A percentile compares a stretch with the other conserved stretches of the same genome.
Conservation (phyloP, 2,329 filamentous ascomycete genomes). For the Sclerotinia trifoliorum region DNA sequence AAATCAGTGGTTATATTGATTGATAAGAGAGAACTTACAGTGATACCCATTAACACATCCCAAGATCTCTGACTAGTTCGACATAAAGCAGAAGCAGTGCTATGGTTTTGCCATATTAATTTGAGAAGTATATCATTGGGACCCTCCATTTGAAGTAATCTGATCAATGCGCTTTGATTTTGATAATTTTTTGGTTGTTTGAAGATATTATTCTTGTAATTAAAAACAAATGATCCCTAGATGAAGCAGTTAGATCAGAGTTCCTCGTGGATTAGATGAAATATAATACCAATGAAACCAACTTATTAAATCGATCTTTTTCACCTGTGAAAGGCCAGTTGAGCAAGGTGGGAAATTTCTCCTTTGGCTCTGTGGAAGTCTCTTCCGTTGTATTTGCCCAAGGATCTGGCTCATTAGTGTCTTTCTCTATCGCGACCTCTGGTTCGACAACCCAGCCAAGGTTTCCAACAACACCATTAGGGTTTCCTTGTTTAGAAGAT, state of each 20-base stretch:
- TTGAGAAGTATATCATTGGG: conserved; percentile 7
- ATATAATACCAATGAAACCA: conserved; percentile 12
- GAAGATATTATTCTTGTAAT: conserved; percentile 4
- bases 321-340: conserved; percentile 10
- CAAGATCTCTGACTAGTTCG: conserved; percentile 6
- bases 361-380: background rate
- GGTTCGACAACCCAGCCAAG: background rate
- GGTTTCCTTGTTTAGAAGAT: background rate
- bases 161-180: conserved; percentile 10
- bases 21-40: background rate
- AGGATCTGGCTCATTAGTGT: background rate
- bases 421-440: background rate
- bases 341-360: background rate
- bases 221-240: conserved; percentile 4
- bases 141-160: background rate
- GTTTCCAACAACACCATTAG: background rate
- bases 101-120: conserved; percentile 5
- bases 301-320: background rate
- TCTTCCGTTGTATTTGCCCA: background rate
- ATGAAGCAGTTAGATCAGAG: background rate
- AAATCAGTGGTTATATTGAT: background rate
- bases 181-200: conserved; percentile 7
- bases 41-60: conserved; percentile 13
- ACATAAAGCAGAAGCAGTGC: background rate
- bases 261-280: background rate